phyloP scores from a whole-genome alignment of 257 asterid species.

The Solanum bulbocastanum region DNA sequence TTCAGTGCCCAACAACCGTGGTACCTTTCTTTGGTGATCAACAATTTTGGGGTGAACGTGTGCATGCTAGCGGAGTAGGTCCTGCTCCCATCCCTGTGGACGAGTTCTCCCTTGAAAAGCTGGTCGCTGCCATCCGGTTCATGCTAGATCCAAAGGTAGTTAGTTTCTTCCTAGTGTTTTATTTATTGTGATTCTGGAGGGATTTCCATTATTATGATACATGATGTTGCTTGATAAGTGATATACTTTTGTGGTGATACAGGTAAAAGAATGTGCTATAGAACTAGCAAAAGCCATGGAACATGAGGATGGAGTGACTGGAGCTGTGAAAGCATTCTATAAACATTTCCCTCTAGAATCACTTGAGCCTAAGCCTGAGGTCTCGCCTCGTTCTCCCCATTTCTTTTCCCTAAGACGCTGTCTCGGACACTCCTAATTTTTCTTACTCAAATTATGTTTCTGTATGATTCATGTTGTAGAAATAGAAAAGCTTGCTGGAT shows the following conservation, averaged over 20 bases:
- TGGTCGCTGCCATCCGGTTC: slow-evolving; percentile 71
- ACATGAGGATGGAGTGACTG: slow-evolving; percentile 72
- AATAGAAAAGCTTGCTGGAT: neutral
- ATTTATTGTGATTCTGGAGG: neutral
- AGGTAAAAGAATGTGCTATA: slow-evolving; percentile 67
- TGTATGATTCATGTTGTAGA: neutral
- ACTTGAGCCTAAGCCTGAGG: slow-evolving; percentile 21
- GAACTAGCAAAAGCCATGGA: slow-evolving; percentile 80
- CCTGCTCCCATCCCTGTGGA: slow-evolving; percentile 84
- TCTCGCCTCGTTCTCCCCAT: slow-evolving; percentile 4
- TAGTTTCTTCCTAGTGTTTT: neutral
- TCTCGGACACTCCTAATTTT: slow-evolving; percentile 9
- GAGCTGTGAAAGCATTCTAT: slow-evolving; percentile 73
- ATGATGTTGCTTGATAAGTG: neutral
- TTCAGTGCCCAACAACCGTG: slow-evolving; percentile 79
- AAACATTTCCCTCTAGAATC: slow-evolving; percentile 45
- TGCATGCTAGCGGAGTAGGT: slow-evolving; percentile 81
- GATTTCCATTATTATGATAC: neutral
- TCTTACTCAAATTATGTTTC: neutral
- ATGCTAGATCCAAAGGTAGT: slow-evolving; percentile 65
- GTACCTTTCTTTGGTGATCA: slow-evolving; percentile 98
- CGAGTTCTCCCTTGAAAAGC: slow-evolving; percentile 64
- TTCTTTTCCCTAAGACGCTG: slow-evolving; percentile 27
- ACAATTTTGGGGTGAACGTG: slow-evolving; percentile 86
- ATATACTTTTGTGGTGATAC: neutral